A percentile compares a stretch with the other conserved stretches of the same genome.
These are phyloP conservation scores for Clitocybe nebularis DNA, from an alignment of 1,284 basidiomycete species.

Conservation along the genomic window DNA sequence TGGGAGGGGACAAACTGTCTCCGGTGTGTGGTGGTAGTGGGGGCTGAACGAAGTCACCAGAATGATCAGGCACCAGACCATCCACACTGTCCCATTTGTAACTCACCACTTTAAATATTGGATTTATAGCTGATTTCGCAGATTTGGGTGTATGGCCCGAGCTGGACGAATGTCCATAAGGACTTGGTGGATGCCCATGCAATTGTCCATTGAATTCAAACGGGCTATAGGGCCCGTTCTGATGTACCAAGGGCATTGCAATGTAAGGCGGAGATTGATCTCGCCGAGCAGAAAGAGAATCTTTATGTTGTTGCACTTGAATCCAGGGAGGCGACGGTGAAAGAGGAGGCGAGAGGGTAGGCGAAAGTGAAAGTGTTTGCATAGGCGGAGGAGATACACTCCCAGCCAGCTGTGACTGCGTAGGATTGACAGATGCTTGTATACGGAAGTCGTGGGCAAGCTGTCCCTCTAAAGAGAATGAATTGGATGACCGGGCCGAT, in stretches of 20 bases:
- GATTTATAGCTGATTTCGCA: conserved; percentile 72
- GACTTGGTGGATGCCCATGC: conserved; percentile 46
- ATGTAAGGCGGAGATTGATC: conserved; percentile 38
- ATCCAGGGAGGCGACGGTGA: conserved; percentile 56
- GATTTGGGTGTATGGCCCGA: conserved; percentile 36
- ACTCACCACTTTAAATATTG: conserved; percentile 89
- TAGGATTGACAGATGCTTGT: conserved; percentile 66
- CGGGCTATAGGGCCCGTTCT: conserved; percentile 32
- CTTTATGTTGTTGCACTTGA: conserved; percentile 44
- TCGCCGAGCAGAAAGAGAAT: conserved; percentile 31
- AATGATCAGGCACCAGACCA: conserved; percentile 28
- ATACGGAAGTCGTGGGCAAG: conserved; percentile 74
- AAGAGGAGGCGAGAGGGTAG: conserved; percentile 52
- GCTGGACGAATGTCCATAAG: conserved; percentile 44
- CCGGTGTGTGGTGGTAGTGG: conserved; percentile 46
- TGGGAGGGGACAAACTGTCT: conserved; percentile 38
- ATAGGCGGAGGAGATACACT: conserved; percentile 71
- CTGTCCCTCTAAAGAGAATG: conserved; percentile 78
- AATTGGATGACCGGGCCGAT: conserved; percentile 77
- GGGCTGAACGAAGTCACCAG: conserved; percentile 38
- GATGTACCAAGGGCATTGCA: conserved; percentile 33
- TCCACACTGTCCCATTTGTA: conserved; percentile 29
- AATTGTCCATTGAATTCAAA: conserved; percentile 40
- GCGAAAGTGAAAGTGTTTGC: conserved; percentile 67
- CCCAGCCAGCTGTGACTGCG: conserved; percentile 46